Conservation (phyloP, 139 green algal genomes). For the Eudorina sp. region DNA sequence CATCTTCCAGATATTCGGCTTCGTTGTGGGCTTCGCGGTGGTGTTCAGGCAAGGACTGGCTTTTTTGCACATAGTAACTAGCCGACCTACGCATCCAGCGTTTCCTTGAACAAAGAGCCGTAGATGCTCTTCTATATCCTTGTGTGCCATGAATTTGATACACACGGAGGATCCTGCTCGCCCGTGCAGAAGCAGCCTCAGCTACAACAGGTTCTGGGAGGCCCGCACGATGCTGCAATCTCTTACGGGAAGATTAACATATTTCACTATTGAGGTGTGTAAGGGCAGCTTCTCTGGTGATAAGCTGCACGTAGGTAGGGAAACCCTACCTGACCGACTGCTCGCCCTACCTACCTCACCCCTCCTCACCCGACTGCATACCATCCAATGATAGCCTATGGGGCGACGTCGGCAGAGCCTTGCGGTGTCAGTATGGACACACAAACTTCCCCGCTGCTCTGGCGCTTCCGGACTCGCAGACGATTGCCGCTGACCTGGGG, state of each 20-base stretch:
- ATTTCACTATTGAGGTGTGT: conserved; percentile 38
- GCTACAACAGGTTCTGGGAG: conserved; percentile 49
- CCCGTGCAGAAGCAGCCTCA: conserved; percentile 3
- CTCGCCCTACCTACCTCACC: too few relatives aligned
- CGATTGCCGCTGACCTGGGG: conserved; percentile 17
- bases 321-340: too few relatives aligned
- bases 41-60: conserved; percentile 14
- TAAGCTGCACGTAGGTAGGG: too few relatives aligned
- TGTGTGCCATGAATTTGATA: background rate
- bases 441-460: too few relatives aligned
- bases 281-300: too few relatives aligned
- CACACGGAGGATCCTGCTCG: background rate
- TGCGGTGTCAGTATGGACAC: too few relatives aligned
- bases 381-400: too few relatives aligned
- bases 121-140: too few relatives aligned
- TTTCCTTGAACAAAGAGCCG: background rate
- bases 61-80: background rate
- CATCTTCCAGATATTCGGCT: conserved; percentile 41
- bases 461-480: background rate
- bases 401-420: too few relatives aligned
- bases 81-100: background rate
- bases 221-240: conserved; percentile 23
- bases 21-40: conserved; percentile 37
- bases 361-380: too few relatives aligned
- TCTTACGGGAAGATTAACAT: conserved; percentile 13